These are phyloP conservation scores for Colletotrichum musae DNA, from an alignment of 2,329 filamentous ascomycete species.

Conservation along the genomic window DNA sequence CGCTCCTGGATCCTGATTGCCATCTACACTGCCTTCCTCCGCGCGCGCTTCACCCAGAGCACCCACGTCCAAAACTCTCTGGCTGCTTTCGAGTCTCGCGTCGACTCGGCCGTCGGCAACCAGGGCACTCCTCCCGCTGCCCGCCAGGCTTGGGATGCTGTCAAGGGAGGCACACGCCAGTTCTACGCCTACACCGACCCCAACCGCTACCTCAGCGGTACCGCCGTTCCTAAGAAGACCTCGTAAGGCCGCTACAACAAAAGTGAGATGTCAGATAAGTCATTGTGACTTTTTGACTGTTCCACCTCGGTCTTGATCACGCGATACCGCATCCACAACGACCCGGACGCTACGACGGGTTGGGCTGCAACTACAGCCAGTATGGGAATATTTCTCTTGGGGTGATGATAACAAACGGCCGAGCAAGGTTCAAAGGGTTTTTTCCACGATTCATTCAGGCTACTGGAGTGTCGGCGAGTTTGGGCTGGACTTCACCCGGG, in stretches of 20 bases:
- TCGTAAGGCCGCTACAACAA: conserved; percentile 49
- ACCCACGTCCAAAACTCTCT: conserved; percentile 91
- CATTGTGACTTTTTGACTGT: neutral
- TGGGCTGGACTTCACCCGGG: conserved; percentile 29
- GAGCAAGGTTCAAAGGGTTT: conserved; percentile 36
- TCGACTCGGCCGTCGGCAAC: conserved; percentile 86
- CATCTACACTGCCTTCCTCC: conserved; percentile 93
- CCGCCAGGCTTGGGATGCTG: conserved; percentile 82
- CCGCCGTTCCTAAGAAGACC: conserved; percentile 65
- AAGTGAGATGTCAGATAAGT: neutral
- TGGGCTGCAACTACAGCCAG: conserved; percentile 32
- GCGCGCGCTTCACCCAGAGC: conserved; percentile 91
- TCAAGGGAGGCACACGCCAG: conserved; percentile 81
- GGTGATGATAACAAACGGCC: conserved; percentile 25
- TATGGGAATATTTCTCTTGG: conserved; percentile 22
- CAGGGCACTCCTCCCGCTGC: conserved; percentile 88
- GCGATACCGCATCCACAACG: conserved; percentile 4
- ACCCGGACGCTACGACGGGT: conserved; percentile 35
- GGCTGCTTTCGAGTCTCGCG: conserved; percentile 77
- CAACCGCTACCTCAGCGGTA: conserved; percentile 77
- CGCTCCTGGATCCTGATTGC: conserved; percentile 90
- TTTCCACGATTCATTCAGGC: conserved; percentile 35
- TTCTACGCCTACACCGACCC: conserved; percentile 86
- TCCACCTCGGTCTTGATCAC: neutral
- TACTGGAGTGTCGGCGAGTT: conserved; percentile 41